A percentile compares a stretch with the other conserved stretches of the same genome.
phyloP scores from a whole-genome alignment of 768 basidiomycete genomes.

The Paxillus rubicundulus region DNA sequence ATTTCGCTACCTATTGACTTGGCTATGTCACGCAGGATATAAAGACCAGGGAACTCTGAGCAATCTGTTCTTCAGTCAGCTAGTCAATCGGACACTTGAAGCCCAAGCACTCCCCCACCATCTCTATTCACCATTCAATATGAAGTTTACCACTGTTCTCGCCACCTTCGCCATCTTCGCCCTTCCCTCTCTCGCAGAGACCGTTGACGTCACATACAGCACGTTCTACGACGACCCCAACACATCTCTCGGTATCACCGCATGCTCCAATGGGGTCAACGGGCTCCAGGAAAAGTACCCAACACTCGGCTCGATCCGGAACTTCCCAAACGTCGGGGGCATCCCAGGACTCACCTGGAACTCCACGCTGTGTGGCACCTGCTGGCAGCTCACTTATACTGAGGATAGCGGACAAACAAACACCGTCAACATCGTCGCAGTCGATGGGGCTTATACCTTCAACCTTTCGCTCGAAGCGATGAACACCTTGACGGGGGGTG shows the following conservation, averaged over 20 bases:
- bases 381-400: constrained; percentile 55
- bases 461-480: constrained; percentile 37
- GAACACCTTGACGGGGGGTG: constrained; percentile 36
- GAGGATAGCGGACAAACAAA: constrained; percentile 28
- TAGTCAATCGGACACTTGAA: background rate
- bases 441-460: constrained; percentile 48
- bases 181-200: constrained; percentile 14
- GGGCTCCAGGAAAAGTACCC: constrained; percentile 32
- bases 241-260: constrained; percentile 27
- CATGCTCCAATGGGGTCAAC: constrained; percentile 35
- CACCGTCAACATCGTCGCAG: constrained; percentile 47
- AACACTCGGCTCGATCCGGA: constrained; percentile 32
- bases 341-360: constrained; percentile 35
- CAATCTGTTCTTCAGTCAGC: background rate
- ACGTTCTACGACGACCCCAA: constrained; percentile 30
- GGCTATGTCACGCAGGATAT: background rate
- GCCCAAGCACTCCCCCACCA: background rate
- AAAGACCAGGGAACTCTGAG: background rate
- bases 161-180: constrained; percentile 14
- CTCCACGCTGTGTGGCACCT: constrained; percentile 55
- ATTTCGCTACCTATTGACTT: background rate
- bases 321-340: constrained; percentile 34
- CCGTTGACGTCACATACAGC: constrained; percentile 42
- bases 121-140: background rate
- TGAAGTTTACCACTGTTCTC: constrained; percentile 18